These are phyloP conservation scores for Darksidea phi DNA, from an alignment of 495 filamentous ascomycete species.

Conservation along the genomic window DNA sequence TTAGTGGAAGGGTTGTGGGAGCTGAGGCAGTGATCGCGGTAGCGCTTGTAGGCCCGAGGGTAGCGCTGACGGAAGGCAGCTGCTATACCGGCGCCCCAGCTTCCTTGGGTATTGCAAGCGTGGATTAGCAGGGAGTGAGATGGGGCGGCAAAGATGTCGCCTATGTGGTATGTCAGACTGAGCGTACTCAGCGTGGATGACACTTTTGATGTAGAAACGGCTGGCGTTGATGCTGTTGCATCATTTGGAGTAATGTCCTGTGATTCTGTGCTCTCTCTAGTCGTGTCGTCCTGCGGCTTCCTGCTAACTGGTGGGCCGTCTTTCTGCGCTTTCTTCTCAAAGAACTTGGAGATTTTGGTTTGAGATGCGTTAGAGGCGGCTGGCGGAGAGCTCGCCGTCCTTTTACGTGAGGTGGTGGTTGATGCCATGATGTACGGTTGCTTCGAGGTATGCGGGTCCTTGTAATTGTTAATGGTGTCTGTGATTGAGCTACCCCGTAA, in stretches of 20 bases:
- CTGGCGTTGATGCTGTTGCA: neutral
- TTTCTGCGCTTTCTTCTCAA: no score
- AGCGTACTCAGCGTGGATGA: constrained; percentile 10
- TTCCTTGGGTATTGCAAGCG: constrained; percentile 44
- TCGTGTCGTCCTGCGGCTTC: neutral
- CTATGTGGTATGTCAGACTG: constrained; percentile 30
- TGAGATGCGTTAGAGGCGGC: no score
- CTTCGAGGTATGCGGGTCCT: no score
- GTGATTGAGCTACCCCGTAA: no score
- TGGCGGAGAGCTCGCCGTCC: no score
- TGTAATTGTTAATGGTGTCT: no score
- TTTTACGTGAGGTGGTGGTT: no score
- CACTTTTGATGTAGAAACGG: neutral
- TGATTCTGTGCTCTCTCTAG: neutral
- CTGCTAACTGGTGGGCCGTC: no score
- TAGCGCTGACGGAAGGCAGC: constrained; percentile 41
- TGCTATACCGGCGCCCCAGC: constrained; percentile 45
- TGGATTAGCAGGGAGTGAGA: constrained; percentile 44
- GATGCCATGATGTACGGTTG: no score
- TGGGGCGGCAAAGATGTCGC: constrained; percentile 44
- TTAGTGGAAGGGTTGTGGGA: constrained; percentile 5
- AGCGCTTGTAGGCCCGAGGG: constrained; percentile 38
- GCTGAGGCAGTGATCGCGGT: constrained; percentile 38
- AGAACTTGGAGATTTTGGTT: no score
- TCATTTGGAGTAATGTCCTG: neutral